Evolutionary conservation across 1,284 basidiomycete species (phyloP).

Genomic region (Tausonia pullulans): DNA sequence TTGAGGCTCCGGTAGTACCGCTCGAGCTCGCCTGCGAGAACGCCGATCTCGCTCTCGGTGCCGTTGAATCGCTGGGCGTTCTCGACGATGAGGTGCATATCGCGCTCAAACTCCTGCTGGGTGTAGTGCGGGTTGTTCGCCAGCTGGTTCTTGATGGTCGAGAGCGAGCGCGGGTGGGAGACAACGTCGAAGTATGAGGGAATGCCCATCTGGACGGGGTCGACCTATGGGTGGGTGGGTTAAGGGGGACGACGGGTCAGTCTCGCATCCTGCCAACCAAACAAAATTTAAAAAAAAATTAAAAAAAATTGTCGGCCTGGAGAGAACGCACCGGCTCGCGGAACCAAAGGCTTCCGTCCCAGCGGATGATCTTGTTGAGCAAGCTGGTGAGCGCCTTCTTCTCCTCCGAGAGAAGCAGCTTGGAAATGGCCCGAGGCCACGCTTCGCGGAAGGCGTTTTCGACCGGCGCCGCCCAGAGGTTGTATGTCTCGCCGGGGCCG

Average conservation of each 20-base stretch:
- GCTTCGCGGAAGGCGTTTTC: constrained; percentile 39
- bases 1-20: constrained; percentile 22
- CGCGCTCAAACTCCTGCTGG: constrained; percentile 63
- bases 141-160: constrained; percentile 68
- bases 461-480: constrained; percentile 54
- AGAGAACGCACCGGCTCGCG: constrained; percentile 56
- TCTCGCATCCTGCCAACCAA: constrained; percentile 5
- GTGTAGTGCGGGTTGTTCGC: constrained; percentile 72
- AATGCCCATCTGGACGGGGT: constrained; percentile 60
- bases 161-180: constrained; percentile 40
- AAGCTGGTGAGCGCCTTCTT: constrained; percentile 66
- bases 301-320: not conserved
- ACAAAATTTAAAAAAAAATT: constrained; percentile 28
- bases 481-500: constrained; percentile 38
- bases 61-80: constrained; percentile 84
- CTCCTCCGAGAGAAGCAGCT: constrained; percentile 64
- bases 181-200: constrained; percentile 76
- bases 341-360: constrained; percentile 66
- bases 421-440: constrained; percentile 67
- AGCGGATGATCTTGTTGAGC: constrained; percentile 59
- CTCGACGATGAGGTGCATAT: constrained; percentile 69
- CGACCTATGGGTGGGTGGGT: constrained; percentile 24
- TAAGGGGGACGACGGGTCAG: too few relatives aligned
- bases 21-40: constrained; percentile 31
- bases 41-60: constrained; percentile 59